Base-by-base conservation (phyloP, 2,329 filamentous ascomycete species). In the Penicillium sp. region DNA sequence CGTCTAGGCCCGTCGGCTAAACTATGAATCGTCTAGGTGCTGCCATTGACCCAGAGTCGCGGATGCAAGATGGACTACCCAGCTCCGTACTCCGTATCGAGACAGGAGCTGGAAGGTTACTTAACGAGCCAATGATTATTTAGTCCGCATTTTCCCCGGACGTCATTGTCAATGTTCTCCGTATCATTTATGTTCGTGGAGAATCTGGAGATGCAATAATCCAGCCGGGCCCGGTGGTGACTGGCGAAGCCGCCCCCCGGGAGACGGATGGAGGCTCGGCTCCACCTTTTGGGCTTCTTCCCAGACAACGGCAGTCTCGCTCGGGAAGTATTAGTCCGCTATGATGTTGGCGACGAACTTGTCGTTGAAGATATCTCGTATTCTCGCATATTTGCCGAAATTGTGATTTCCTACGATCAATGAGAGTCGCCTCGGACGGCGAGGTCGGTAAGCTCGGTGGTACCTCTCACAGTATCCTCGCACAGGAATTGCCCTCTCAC, bases 1-100 rank as follows among this genome's bases (percentile, higher is more conserved):
- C 34, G 14, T 38, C 28, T 22, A 14, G 34, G 6, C 49, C 35
- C 37, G 20, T 38, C 51, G 59, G 59, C 48, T 59, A 45, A 55
- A 55, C 22, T 25, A 62, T 60, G 57, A 59, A 62, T 57, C 54
- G 48, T 47, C 52, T 42, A 61, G 7, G 31, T 31, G 31, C 55
- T 52, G 52, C 52, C 42, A 39, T 58, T 56, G 28, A 47, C 28
- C 25, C 11, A 31, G 48, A 22, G 25, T 1, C 2, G 20, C 25
- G 14, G 22, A 31, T 14, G 28, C 22, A 22, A 22, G 22, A 22
- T 7, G 8, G 38, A 41, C 5, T 41, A 31, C 22, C 22, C 22
- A 2, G 4, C 25, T 28, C 4, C 25, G 25, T 28, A 6, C 25
- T 34, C 45, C 25, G 8, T 17, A 49, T 14, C 28, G n/a, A 49